Evolutionary conservation across 257 asterid genomes (phyloP).

Genomic region (Primulina huaijiensis): DNA sequence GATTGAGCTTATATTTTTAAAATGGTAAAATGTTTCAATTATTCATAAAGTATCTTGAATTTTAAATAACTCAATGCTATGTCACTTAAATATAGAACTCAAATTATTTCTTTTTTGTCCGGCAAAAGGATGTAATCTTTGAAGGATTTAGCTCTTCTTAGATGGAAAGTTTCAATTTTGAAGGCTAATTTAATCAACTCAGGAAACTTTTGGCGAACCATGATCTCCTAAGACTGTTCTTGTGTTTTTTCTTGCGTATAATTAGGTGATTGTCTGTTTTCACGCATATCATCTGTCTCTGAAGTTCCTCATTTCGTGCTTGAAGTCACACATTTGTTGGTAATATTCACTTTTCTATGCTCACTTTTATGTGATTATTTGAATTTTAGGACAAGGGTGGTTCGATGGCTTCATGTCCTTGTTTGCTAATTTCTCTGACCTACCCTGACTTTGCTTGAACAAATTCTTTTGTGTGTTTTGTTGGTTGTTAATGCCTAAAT

Average conservation of each 20-base stretch:
- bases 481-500: neutral
- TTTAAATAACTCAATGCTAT: neutral
- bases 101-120: neutral
- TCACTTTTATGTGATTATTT: neutral
- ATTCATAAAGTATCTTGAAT: neutral
- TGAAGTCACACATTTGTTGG: neutral
- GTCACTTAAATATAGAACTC: neutral
- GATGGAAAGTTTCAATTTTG: neutral
- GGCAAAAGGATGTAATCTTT: neutral
- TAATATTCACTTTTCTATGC: neutral
- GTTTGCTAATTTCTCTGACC: neutral
- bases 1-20: neutral
- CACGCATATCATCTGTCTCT: neutral
- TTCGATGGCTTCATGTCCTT: neutral
- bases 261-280: neutral
- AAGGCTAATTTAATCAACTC: neutral
- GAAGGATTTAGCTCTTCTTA: neutral
- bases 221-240: neutral
- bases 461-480: neutral
- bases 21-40: neutral
- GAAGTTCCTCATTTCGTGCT: neutral
- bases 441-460: conserved; percentile 1
- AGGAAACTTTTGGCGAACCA: neutral
- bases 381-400: neutral
- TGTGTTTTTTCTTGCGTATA: neutral